phyloP scores from a whole-genome alignment of 495 filamentous ascomycete genomes.

The Penicillium goetzii region DNA sequence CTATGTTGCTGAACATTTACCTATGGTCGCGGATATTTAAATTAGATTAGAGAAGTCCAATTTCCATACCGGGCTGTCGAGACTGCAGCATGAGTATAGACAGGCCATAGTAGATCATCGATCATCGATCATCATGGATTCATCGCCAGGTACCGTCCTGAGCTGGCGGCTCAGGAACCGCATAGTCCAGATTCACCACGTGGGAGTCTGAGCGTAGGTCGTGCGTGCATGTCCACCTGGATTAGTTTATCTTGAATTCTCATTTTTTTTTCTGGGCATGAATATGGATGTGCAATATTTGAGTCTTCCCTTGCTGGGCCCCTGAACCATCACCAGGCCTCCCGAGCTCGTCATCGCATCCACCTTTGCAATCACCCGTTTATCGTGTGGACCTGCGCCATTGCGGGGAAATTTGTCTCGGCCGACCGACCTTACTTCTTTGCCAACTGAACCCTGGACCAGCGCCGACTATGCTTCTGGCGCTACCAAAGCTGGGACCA shows the following conservation, averaged over 20 bases:
- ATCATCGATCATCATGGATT: neutral
- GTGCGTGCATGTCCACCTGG: conserved; percentile 2
- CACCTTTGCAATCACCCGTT: conserved; percentile 20
- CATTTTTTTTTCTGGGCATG: neutral
- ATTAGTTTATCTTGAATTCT: neutral
- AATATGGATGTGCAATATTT: neutral
- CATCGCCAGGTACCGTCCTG: neutral
- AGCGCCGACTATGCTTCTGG: conserved; percentile 14
- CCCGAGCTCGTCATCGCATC: conserved; percentile 29
- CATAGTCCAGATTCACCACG: conserved; percentile 8
- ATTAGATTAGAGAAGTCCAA: too few relatives aligned
- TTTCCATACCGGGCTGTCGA: too few relatives aligned
- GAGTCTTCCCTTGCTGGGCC: neutral
- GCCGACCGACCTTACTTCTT: conserved; percentile 8
- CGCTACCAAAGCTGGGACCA: conserved; percentile 8
- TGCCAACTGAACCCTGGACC: conserved; percentile 8
- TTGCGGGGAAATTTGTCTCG: conserved; percentile 34
- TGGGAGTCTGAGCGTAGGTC: conserved; percentile 16
- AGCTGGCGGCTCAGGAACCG: neutral
- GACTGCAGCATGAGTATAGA: too few relatives aligned
- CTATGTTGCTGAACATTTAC: too few relatives aligned
- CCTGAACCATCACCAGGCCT: neutral
- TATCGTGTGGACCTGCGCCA: conserved; percentile 21
- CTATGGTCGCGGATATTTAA: too few relatives aligned
- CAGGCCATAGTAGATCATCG: neutral